These are phyloP conservation scores for Abelmoschus esculentus DNA, from an alignment of 345 rosid species.

Conservation along the genomic window DNA sequence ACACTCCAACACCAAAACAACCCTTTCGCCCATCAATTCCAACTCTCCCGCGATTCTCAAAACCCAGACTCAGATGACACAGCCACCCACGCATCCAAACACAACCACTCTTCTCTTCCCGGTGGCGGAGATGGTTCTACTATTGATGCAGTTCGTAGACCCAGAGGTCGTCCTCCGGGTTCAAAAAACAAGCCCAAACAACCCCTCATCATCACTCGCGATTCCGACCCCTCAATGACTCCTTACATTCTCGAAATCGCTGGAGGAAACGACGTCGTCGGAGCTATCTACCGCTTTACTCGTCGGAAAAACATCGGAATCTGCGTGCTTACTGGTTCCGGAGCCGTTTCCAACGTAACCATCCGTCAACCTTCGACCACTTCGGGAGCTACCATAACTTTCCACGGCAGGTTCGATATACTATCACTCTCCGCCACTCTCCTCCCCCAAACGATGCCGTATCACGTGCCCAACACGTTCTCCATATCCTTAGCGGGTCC, in stretches of 20 bases:
- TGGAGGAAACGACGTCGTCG: not conserved
- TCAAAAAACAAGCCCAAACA: not conserved
- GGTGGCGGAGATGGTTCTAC: not conserved
- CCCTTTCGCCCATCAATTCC: not conserved
- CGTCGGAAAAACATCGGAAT: not conserved
- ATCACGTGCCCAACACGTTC: not conserved
- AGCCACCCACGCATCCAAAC: not conserved
- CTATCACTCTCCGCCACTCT: not conserved
- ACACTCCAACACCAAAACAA: not conserved
- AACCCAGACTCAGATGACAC: not conserved
- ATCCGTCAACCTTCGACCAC: not conserved
- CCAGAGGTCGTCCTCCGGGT: not conserved
- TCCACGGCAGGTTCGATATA: not conserved
- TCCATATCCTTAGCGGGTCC: not conserved
- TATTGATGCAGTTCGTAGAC: not conserved
- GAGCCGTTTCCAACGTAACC: not conserved
- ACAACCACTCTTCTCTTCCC: not conserved
- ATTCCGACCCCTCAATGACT: not conserved
- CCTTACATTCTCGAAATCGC: not conserved
- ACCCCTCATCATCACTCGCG: not conserved
- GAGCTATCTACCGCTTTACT: not conserved
- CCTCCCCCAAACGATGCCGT: not conserved
- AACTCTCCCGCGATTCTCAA: not conserved
- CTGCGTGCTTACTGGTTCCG: not conserved
- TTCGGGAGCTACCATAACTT: not conserved